Evolutionary conservation across 2,329 filamentous ascomycete genomes (phyloP).

Genomic region (Talaromyces sp.): DNA sequence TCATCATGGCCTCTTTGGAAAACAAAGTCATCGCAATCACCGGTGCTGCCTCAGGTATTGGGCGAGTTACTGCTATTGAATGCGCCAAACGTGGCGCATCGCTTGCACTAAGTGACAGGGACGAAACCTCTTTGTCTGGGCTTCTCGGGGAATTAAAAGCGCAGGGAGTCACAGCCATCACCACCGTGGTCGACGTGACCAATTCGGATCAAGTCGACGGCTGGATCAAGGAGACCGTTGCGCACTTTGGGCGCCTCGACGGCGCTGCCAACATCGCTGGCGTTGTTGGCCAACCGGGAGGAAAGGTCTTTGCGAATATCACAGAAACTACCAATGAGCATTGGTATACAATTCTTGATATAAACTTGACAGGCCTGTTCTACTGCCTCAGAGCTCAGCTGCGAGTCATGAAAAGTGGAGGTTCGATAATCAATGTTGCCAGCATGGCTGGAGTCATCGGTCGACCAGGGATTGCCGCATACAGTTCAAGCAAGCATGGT

Average conservation of each 20-base stretch:
- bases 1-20: too few species aligned
- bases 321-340: neutral
- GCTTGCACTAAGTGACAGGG: neutral
- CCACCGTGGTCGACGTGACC: neutral
- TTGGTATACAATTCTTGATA: neutral
- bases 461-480: constrained; percentile 19
- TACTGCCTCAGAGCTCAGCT: neutral
- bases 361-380: neutral
- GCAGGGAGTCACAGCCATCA: neutral
- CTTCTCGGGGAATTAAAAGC: neutral
- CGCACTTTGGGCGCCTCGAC: neutral
- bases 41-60: neutral
- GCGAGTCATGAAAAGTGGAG: neutral
- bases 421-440: neutral
- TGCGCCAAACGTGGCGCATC: neutral
- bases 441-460: neutral
- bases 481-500: constrained; percentile 32
- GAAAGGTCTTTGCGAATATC: neutral
- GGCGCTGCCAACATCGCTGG: neutral
- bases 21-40: neutral
- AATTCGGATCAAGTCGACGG: neutral
- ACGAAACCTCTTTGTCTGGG: neutral
- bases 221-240: neutral
- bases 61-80: neutral
- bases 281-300: neutral